phyloP scores from a whole-genome alignment of 805 yeast species.

The Kodamaea neixiangensis region DNA sequence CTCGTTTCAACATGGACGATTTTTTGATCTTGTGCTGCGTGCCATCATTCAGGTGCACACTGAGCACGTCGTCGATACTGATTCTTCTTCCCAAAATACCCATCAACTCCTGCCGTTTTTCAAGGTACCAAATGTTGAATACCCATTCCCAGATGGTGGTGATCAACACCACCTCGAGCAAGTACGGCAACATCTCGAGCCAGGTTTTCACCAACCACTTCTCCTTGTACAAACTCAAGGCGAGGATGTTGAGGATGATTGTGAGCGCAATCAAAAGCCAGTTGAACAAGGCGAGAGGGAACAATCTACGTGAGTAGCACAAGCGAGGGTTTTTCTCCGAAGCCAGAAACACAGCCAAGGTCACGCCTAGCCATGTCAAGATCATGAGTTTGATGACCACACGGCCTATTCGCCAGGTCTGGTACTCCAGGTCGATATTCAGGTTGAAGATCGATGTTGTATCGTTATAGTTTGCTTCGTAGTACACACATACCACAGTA shows the following conservation, averaged over 20 bases:
- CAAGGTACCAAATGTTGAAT: slow-evolving; percentile 52
- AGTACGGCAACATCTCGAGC: slow-evolving; percentile 40
- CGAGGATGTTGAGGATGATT: slow-evolving; percentile 28
- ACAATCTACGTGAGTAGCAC: slow-evolving; percentile 46
- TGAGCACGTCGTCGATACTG: slow-evolving; percentile 45
- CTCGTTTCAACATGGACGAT: slow-evolving; percentile 2
- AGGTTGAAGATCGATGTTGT: slow-evolving; percentile 13
- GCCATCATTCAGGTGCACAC: slow-evolving; percentile 13
- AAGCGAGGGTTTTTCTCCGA: slow-evolving; percentile 37
- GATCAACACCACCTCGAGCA: slow-evolving; percentile 50
- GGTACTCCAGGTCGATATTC: neutral
- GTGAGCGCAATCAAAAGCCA: slow-evolving; percentile 43
- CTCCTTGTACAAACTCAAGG: slow-evolving; percentile 25
- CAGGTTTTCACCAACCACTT: slow-evolving; percentile 52
- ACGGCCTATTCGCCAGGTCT: slow-evolving; percentile 28
- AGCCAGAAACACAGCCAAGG: slow-evolving; percentile 41
- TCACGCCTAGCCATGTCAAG: slow-evolving; percentile 30
- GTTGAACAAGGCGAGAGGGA: slow-evolving; percentile 51
- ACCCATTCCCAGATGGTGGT: slow-evolving; percentile 71
- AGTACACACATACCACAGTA: slow-evolving; percentile 19
- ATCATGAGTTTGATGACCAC: slow-evolving; percentile 30
- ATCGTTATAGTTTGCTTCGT: slow-evolving; percentile 13
- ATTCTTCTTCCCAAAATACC: slow-evolving; percentile 65
- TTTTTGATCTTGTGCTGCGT: neutral
- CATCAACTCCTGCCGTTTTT: slow-evolving; percentile 49